These are phyloP conservation scores for Thermochaetoides dissita DNA, from an alignment of 2,329 filamentous ascomycete species.

Conservation along the genomic window DNA sequence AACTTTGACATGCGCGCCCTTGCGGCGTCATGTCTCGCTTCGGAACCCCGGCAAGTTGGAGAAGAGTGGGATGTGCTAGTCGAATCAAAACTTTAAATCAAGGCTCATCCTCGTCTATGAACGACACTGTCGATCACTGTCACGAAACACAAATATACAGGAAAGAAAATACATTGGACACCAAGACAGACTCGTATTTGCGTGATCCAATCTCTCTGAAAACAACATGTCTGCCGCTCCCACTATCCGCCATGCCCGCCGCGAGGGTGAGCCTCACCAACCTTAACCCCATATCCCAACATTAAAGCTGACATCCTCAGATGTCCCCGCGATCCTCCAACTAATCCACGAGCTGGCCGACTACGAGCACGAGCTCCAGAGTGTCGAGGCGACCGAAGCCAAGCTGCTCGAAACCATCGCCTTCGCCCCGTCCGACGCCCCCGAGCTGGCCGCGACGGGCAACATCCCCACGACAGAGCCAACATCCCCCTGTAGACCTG, in stretches of 20 bases:
- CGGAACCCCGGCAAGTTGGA: no score
- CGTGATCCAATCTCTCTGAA: no score
- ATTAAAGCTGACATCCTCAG: constrained; percentile 29
- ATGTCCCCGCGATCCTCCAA: constrained; percentile 65
- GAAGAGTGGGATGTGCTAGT: no score
- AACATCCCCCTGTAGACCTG: constrained; percentile 44
- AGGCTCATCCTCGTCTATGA: no score
- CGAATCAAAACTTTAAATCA: no score
- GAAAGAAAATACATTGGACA: no score
- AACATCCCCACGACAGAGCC: constrained; percentile 33
- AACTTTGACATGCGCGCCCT: no score
- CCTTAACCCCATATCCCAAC: background rate
- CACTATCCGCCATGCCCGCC: constrained; percentile 42
- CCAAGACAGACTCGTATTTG: no score
- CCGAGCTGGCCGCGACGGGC: constrained; percentile 16
- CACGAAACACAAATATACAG: no score
- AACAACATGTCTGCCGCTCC: constrained; percentile 3
- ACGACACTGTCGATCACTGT: no score
- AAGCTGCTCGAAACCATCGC: constrained; percentile 63
- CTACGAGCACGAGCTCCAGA: constrained; percentile 66
- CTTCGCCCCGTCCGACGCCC: constrained; percentile 44
- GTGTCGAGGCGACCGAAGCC: constrained; percentile 65
- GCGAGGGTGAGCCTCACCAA: constrained; percentile 32
- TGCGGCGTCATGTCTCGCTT: no score
- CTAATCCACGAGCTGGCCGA: constrained; percentile 76